Base-by-base conservation (phyloP, 345 rosid genomes). In the Nasturtium officinale region DNA sequence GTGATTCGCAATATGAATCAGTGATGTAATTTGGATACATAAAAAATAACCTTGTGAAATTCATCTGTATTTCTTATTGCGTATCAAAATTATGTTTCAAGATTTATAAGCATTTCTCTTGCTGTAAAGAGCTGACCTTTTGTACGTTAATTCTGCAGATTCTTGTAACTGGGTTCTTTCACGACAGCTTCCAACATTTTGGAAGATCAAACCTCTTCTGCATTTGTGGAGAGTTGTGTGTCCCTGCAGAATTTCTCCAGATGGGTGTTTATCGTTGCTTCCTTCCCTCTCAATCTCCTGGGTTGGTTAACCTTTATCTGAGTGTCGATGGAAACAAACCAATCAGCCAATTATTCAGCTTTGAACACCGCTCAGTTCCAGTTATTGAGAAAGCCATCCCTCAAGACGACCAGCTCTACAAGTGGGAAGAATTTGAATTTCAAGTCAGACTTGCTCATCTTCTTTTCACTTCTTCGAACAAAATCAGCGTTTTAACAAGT, bases 221-320 rank as follows among this genome's bases (percentile, higher is more conserved):
- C 81, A 79, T 95, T 38, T 88, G 96, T 35, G 99, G 97, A 47
- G 93, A 88, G 45, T 55, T 77, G 53, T 76, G 81, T 78, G 78
- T 83, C 73, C 85, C 79, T 32, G 87, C 84, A 13, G 96, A 90
- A 64, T 67, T 81, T 78, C 79, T 91, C 59, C 96, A 90, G 80
- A 66, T 53, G 74, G 99, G 97, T 65, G 96, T 90, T 21, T 95
- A 91, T 72, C 87, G 96, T 61, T 91, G 97, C 80, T 83, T 83
- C 20, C 50, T 95, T 72, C 77, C 87, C 7, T 87, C 89, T 23
- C 90, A 86, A 61, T 74, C 87, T 54, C 90, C 96, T 68, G 99
- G 98, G 57, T 17, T 82, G 8, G 89, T 86, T 37, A 84, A 80
- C 76, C 78, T 95, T 7, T 91, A 77, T 82, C 71, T 90, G 79